These are phyloP conservation scores for Torrubiella hemipterigena DNA, from an alignment of 2,329 filamentous ascomycete genomes.

Conservation along the genomic window DNA sequence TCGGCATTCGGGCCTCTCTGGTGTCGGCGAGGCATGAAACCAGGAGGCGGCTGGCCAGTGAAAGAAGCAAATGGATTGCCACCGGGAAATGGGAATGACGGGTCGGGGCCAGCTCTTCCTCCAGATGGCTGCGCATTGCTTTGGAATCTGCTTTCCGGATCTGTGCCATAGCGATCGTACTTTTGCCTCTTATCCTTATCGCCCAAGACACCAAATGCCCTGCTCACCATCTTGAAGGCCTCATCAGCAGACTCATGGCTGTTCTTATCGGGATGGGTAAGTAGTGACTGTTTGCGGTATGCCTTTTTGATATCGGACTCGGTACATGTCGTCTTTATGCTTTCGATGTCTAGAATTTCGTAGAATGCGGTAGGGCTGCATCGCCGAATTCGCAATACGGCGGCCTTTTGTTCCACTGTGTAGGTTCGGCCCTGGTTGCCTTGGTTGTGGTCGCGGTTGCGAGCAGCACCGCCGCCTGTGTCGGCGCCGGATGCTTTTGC, in stretches of 20 bases:
- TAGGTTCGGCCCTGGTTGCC: slow-evolving; percentile 66
- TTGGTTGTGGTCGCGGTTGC: slow-evolving; percentile 58
- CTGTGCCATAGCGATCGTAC: slow-evolving; percentile 80
- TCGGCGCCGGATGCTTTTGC: slow-evolving; percentile 44
- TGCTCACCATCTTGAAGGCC: slow-evolving; percentile 95
- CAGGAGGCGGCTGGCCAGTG: slow-evolving; percentile 51
- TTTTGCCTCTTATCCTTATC: slow-evolving; percentile 87
- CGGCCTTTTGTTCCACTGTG: slow-evolving; percentile 82
- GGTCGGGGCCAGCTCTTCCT: not conserved
- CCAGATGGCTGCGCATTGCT: slow-evolving; percentile 44
- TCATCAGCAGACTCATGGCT: slow-evolving; percentile 91
- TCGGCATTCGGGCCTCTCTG: too few species aligned
- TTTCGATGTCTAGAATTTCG: slow-evolving; percentile 73
- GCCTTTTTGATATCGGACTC: slow-evolving; percentile 94
- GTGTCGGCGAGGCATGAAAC: too few species aligned
- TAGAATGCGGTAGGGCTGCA: slow-evolving; percentile 86
- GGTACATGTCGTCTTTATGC: slow-evolving; percentile 49
- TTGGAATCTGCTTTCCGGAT: slow-evolving; percentile 85
- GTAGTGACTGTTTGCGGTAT: slow-evolving; percentile 83
- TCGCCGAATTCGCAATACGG: slow-evolving; percentile 76
- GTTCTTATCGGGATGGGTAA: slow-evolving; percentile 99
- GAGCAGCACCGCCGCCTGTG: slow-evolving; percentile 29
- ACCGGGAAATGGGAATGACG: slow-evolving; percentile 7
- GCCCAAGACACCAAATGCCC: slow-evolving; percentile 85
- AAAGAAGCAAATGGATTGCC: slow-evolving; percentile 29